These are phyloP conservation scores for Nicotiana attenuata DNA, from an alignment of 257 asterid species.

Conservation along the genomic window DNA sequence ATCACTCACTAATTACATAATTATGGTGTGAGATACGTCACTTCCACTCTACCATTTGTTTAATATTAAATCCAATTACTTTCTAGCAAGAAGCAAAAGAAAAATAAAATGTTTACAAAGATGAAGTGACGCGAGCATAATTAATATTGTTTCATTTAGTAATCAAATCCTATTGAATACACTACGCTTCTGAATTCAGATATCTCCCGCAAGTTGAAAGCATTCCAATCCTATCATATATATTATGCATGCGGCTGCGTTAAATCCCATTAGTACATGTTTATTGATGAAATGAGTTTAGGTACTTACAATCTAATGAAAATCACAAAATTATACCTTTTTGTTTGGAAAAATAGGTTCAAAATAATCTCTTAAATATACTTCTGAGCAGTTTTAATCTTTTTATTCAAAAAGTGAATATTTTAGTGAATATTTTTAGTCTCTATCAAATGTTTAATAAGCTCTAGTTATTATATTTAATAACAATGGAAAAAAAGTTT, in stretches of 20 bases:
- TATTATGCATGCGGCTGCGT: not conserved
- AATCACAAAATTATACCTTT: too few relatives aligned
- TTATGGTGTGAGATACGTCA: not conserved
- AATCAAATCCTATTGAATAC: not conserved
- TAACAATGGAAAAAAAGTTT: too few relatives aligned
- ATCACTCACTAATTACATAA: not conserved
- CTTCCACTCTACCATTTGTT: slow-evolving; percentile 7
- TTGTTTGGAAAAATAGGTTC: too few relatives aligned
- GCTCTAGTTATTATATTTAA: too few relatives aligned
- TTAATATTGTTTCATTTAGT: not conserved
- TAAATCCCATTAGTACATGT: too few relatives aligned
- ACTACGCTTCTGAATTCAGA: not conserved
- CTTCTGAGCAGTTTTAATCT: too few relatives aligned
- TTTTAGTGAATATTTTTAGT: too few relatives aligned
- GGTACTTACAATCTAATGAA: too few relatives aligned
- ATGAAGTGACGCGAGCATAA: not conserved
- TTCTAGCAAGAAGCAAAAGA: not conserved
- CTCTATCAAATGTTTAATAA: too few relatives aligned
- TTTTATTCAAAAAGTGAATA: too few relatives aligned
- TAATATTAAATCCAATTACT: not conserved
- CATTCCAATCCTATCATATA: not conserved
- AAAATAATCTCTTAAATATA: too few relatives aligned
- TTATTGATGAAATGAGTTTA: too few relatives aligned
- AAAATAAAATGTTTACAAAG: not conserved
- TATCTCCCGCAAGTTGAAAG: not conserved